Base-by-base conservation (phyloP, 192 early-diverging fungal genomes). In the Coemansia biformis region DNA sequence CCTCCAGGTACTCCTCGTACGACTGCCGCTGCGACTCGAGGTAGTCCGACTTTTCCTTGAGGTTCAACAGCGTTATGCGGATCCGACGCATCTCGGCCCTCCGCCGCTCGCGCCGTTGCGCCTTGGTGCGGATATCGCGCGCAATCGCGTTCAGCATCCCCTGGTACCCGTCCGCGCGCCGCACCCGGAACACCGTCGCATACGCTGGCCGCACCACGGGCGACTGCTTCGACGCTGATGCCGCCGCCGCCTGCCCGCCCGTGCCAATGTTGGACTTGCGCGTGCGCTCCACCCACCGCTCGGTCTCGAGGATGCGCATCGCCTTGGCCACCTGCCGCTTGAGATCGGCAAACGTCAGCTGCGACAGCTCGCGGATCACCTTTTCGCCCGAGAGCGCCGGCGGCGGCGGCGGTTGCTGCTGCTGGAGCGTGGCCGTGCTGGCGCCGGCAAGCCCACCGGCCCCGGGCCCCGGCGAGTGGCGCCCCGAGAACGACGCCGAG, bases 61-160 rank as follows among this genome's bases (percentile, higher is more conserved):
- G 77, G 59, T 90, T 86, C 12, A 61, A 49, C 23, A 99, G 63
- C 6, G 96, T 97, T 23, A 81, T 81, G 46, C 79, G 76, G 38
- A 98, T 75, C 34, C 83, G 80, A 18, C 59, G 54, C 50, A 92
- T 76, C 57, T 98, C 95, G 0, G 59, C 66, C 8, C 83, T 76
- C 24, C 90, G 77, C 51, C 85, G 80, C 22, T 81, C 75, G 18
- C 96, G 81, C 11, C 92, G 83, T 19, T 85, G 77, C 47, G 91
- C 86, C 69, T 96, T 96, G 46, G 86, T 95, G 18, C 89, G 78
- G 68, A 99, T 91, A 50, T 97, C 95, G 24, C 84, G 73, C 0
- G 89, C 96, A 61, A 99, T 93, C 23, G 85, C 77, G 48, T 92
- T 93, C 26, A 99, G 76, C 79, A 97, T 86, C 36, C 83, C 87